Conservation (phyloP, 2,329 filamentous ascomycete genomes). For the Exophiala oligosperma region DNA sequence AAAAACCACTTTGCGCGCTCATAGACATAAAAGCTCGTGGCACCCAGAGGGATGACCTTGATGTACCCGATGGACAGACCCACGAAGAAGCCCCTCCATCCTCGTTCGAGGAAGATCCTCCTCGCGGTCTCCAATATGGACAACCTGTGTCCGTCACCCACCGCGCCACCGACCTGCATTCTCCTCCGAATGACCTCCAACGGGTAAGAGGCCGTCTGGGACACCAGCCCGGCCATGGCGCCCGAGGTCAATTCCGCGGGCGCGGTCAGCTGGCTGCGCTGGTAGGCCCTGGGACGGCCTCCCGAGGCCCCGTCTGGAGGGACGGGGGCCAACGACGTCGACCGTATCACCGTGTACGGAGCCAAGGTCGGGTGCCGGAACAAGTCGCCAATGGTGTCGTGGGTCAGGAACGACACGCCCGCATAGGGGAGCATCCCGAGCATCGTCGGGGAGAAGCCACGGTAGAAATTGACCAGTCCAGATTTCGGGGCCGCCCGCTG, state of each 20-base stretch:
- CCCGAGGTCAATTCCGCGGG: slow-evolving; percentile 87
- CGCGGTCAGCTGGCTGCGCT: slow-evolving; percentile 71
- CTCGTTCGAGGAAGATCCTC: slow-evolving; percentile 73
- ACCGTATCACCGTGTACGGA: slow-evolving; percentile 70
- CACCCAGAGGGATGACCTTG: slow-evolving; percentile 88
- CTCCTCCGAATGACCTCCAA: slow-evolving; percentile 86
- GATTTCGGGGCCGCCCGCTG: slow-evolving; percentile 59
- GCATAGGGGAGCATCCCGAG: slow-evolving; percentile 97
- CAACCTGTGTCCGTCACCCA: slow-evolving; percentile 81
- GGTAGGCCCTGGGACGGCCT: slow-evolving; percentile 41
- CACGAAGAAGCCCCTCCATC: slow-evolving; percentile 82
- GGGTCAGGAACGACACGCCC: slow-evolving; percentile 90
- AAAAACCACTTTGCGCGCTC: slow-evolving; percentile 64
- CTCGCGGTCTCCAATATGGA: slow-evolving; percentile 75
- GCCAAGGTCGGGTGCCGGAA: slow-evolving; percentile 70
- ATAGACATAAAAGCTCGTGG: slow-evolving; percentile 69
- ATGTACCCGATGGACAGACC: slow-evolving; percentile 92
- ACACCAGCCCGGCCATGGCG: slow-evolving; percentile 81
- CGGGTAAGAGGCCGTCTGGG: slow-evolving; percentile 90
- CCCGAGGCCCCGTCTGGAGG: slow-evolving; percentile 31
- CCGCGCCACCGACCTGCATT: slow-evolving; percentile 95
- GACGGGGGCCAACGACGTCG: slow-evolving; percentile 40
- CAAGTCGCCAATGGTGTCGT: slow-evolving; percentile 85
- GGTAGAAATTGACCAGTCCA: slow-evolving; percentile 88
- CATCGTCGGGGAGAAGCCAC: slow-evolving; percentile 86